Percentiles rank a stretch among this genome's conserved stretches.
Conservation (phyloP, 257 asterid species). For the Nicotiana undulata region DNA sequence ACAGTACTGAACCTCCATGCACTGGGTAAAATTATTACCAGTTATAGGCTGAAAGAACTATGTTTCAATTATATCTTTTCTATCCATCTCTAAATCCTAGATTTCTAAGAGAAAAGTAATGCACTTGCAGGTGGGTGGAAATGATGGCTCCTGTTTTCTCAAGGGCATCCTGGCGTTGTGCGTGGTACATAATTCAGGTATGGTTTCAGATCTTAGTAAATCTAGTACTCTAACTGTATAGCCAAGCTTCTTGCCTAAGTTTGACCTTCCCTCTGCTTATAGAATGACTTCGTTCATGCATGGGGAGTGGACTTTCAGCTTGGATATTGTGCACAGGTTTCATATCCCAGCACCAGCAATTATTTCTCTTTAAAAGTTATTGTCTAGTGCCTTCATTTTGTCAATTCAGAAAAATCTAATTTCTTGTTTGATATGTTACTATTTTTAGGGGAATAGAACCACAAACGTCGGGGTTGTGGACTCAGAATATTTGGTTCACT, state of each 20-base stretch:
- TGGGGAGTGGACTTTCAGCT: constrained; percentile 79
- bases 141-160: constrained; percentile 90
- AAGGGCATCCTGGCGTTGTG: constrained; percentile 61
- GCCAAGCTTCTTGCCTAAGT: neutral
- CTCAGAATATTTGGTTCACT: constrained; percentile 60
- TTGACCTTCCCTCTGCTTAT: constrained; percentile 8
- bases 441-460: constrained; percentile 51
- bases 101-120: neutral
- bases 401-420: too few relatives aligned
- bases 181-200: constrained; percentile 80
- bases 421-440: neutral
- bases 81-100: neutral
- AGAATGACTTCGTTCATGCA: constrained; percentile 64
- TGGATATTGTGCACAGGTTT: constrained; percentile 72
- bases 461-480: constrained; percentile 57
- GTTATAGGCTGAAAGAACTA: neutral
- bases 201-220: neutral
- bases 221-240: neutral
- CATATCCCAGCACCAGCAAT: neutral
- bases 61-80: neutral
- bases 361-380: neutral
- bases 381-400: neutral
- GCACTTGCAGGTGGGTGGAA: constrained; percentile 52
- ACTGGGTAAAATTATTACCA: constrained; percentile 37
- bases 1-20: constrained; percentile 59